phyloP scores from a whole-genome alignment of 352 stramenopile genomes.

The Phytophthora citricola region DNA sequence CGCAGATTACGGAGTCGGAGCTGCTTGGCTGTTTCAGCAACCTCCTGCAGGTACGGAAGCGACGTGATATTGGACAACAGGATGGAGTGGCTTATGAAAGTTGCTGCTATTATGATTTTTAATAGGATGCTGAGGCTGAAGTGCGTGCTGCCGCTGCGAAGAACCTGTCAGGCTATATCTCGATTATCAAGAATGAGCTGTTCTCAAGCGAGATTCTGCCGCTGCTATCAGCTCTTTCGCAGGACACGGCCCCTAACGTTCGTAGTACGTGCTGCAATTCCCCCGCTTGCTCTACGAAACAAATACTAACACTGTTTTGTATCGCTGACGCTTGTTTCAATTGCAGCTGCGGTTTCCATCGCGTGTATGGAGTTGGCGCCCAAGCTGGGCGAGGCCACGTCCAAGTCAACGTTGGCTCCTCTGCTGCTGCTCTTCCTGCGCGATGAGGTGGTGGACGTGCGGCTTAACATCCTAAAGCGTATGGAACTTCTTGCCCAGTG shows the following conservation, averaged over 20 bases:
- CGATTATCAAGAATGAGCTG: conserved; percentile 90
- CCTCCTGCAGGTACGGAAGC: conserved; percentile 78
- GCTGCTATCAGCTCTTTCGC: conserved; percentile 89
- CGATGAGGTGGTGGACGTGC: conserved; percentile 93
- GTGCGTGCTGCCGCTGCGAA: conserved; percentile 92
- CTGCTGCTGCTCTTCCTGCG: conserved; percentile 83
- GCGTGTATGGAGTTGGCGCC: conserved; percentile 94
- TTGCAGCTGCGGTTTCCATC: conserved; percentile 77
- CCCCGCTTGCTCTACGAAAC: neutral
- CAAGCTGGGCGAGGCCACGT: conserved; percentile 91
- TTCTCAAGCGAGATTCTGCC: conserved; percentile 92
- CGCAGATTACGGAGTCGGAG: conserved; percentile 85
- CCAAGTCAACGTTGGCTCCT: conserved; percentile 85
- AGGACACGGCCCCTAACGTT: conserved; percentile 92
- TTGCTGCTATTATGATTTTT: conserved; percentile 7
- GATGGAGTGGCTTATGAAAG: conserved; percentile 1
- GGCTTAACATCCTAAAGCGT: conserved; percentile 95
- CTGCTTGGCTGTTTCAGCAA: conserved; percentile 92
- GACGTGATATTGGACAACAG: conserved; percentile 2
- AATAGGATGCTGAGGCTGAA: conserved; percentile 92
- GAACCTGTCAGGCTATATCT: conserved; percentile 93
- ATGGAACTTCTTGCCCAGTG: conserved; percentile 91
- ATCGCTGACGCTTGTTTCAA: conserved; percentile 6
- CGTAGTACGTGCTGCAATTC: conserved; percentile 57
- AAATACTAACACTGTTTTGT: conserved; percentile 14